Evolutionary conservation across 2,329 filamentous ascomycete genomes (phyloP), one percentile per base, ranked within the genome.

Genomic region (Diaporthe humulicola): DNA sequence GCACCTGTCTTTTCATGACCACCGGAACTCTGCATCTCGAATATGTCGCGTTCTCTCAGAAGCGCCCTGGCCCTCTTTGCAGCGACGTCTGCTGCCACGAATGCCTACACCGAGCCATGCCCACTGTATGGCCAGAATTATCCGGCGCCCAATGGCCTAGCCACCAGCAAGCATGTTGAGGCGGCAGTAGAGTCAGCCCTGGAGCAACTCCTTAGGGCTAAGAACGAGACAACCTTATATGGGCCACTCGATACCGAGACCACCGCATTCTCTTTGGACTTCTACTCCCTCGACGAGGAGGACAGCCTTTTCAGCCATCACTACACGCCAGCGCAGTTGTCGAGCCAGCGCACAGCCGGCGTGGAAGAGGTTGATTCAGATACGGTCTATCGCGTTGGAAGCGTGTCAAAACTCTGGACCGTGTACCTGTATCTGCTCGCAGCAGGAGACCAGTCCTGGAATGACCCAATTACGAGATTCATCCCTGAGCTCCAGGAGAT

Each of bases 371-470:
- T 84, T 7, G 76, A 81, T 48, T 57, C 74, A 7, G 77, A 86
- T 67, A 84, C 80, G 0, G 79, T 85, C 28, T 89, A 84, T 76
- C 80, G 83, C 3, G 78, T 86, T 5, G 84, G 81, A 19, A 88
- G 86, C 75, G 78, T 88, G 15, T 85, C 85, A 14, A 88, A 89
- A 78, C 78, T 87, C 9, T 83, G 86, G 75, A 85, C 83, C 3
- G 81, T 87, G 3, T 86, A 84, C 70, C 82, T 82, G 8, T 85
- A 84, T 75, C 80, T 88, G 25, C 80, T 81, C 19, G 82, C 85
- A 73, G 80, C 81, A n/a, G 85, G 86, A 1, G 83, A 85, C 71
- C 74, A 77, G 22, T 78, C 81, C 42, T 87, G 84, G 79, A 82
- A 84, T 52, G 80, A 83, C 5, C 83, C 84, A 9, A 82, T 87